Evolutionary conservation across 257 asterid species (phyloP), one percentile per base, ranked within the genome.

Genomic region (Solanum gracilifrons): DNA sequence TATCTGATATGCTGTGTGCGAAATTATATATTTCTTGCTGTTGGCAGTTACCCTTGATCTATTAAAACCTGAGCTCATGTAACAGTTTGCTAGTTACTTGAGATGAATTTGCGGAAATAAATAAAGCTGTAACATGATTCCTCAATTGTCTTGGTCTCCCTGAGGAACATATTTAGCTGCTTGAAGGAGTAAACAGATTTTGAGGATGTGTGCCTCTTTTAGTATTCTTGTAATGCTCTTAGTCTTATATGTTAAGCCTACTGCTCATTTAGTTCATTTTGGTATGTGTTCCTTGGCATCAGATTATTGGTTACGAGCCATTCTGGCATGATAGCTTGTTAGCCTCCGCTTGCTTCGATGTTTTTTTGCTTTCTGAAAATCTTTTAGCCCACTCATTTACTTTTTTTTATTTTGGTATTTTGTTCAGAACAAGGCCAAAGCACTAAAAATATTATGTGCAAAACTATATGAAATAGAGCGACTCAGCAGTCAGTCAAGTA

Each of bases 381-480:
- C 27, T n/a, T 36, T 74, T 76, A 7, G 33, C 35, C 33, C 12
- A 23, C 75, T 76, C 27, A 87, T 82, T 51, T 43, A 48, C 20
- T 7, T 58, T 21, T 21, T 58, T 84, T 48, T 48, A 23, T 43
- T 9, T 86, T 75, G 15, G 5, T 72, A 51, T 58, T 77, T 79
- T 32, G 13, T 79, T 64, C 80, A 95, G 98, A 97, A 97, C 94
- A 97, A 95, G 90, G 95, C 96, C 87, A 97, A 95, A 93, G 99
- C 98, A 77, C 93, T 95, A 79, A 97, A 95, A 90, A 87, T 97
- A 77, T 77, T 97, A 90, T 97, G 98, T 90, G 98, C 99, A 21
- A 97, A 90, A 93, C 89, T 97, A 62, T 97, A 94, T 87, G 98
- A 97, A 93, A 85, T 93, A 87, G 98, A 95, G 92, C 92, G 99